phyloP scores from a whole-genome alignment of 106 monocot genomes.

The Acorus gramineus region DNA sequence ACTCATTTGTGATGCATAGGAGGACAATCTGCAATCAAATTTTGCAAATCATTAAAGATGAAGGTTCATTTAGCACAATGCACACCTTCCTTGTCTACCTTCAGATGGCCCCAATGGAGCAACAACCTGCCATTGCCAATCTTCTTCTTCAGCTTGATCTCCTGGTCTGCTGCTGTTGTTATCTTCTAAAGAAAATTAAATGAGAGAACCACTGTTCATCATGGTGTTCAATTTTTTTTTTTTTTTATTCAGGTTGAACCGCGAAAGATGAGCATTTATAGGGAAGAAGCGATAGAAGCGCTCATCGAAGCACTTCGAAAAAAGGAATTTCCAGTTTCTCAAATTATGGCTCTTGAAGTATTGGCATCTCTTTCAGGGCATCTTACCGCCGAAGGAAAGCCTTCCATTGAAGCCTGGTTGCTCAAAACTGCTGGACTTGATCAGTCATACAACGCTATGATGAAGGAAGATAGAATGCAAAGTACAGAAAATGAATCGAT shows the following conservation, averaged over 20 bases:
- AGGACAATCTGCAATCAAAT: constrained; percentile 34
- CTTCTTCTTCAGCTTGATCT: constrained; percentile 60
- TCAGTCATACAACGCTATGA: constrained; percentile 10
- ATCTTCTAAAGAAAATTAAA: not conserved
- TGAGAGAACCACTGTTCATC: not conserved
- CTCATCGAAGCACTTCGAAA: constrained; percentile 36
- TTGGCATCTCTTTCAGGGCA: constrained; percentile 34
- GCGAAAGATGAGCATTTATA: constrained; percentile 44
- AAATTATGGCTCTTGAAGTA: constrained; percentile 32
- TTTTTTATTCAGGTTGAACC: constrained; percentile 32
- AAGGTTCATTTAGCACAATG: constrained; percentile 52
- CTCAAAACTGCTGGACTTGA: constrained; percentile 37
- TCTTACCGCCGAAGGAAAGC: constrained; percentile 25
- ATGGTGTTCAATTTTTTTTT: not conserved
- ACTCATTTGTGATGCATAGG: constrained; percentile 5
- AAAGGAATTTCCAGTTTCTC: constrained; percentile 42
- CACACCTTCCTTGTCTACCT: constrained; percentile 43
- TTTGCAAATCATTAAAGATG: constrained; percentile 40
- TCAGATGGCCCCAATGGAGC: constrained; percentile 40
- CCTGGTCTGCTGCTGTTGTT: constrained; percentile 17
- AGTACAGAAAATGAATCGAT: not conserved
- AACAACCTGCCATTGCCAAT: constrained; percentile 37
- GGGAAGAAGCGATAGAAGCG: constrained; percentile 50
- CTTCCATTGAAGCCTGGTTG: constrained; percentile 36
- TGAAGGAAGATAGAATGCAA: constrained; percentile 17